Evolutionary conservation across 129 eudicot genomes (phyloP), one percentile per base, ranked within the genome.

Genomic region (Flaveria sonorensis): DNA sequence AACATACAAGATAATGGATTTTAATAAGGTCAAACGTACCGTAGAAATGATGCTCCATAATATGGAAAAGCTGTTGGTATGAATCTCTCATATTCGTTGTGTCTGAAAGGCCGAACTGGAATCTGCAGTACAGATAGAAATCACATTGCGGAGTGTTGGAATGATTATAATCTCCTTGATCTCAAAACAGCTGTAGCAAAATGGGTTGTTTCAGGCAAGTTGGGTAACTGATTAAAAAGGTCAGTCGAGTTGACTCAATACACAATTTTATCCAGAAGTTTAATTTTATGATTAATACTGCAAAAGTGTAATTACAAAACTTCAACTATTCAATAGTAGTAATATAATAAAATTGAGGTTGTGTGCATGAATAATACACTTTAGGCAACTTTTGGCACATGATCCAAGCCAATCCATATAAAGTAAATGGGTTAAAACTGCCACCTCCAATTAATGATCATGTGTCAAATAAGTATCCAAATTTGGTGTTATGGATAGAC

Each of bases 21-120:
- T 39, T 6, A 21, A 16, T 55, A n/a, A 26, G 16, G 52, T 50
- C 30, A 30, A 30, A 30, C 14, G 16, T 63, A 63, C 69, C 69
- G 69, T 63, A 30, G 69, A 63, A 63, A 63, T 15, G 69, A 63
- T 15, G 69, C 69, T 30, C 69, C 69, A 23, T 92, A 89, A 57
- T 92, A 92, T 3, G 97, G 97, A 62, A 83, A 89, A 51, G 97
- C 96, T 32, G 96, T 83, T 43, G 92, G 76, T 69, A 92, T 87
- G 39, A 92, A 92, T 86, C 97, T 89, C 82, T 92, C 97, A 23
- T 92, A 92, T 73, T 92, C 97, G 52, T 89, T 89, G 80, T 92
- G 97, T 74, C 92, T 87, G 86, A 87, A 92, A 71, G 97, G 97
- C 15, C 97, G 83, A 64, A 92, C 97, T 64, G 97, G 69, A 63